Evolutionary conservation across 1,139 yeast species (phyloP), one percentile per base, ranked within the genome.

Genomic region (Kodamaea sp.): DNA sequence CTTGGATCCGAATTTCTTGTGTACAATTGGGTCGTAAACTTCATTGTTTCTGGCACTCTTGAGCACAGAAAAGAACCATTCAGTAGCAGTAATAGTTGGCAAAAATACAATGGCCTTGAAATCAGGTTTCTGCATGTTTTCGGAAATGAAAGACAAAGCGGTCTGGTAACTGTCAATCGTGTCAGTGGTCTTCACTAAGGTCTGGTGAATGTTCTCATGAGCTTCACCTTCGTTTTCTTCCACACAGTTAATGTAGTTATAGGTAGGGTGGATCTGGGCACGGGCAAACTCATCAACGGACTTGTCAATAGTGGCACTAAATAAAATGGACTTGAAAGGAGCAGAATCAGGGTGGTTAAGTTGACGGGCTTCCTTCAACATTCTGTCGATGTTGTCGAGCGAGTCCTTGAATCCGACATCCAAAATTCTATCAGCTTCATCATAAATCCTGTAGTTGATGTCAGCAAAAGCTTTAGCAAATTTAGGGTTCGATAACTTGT

Each of bases 361-460:
- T n/a, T 36, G 32, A 39, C 73, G 76, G 22, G 72, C 52, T 1
- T 52, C 52, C 35, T 67, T 71, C 42, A 83, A 63, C 23, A 58
- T 57, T 9, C 63, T 62, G 34, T 83, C 70, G 39, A 87, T 83
- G 26, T 68, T 62, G 37, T 72, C 69, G 40, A 88, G 64, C 40
- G 78, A 82, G 32, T 73, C 77, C 51, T 77, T 79, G 55, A 88
- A 88, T 10, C 94, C 94, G 43, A 78, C 80, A 55, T 83, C 92
- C 44, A 87, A 66, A 32, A 87, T 63, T 52, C 92, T 75, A 60
- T 87, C 96, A 30, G 96, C 96, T 66, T 89, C 97, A 59, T 89
- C 97, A 45, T 87, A 77, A 22, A 88, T 83, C 46, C 87, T 71
- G 48, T 80, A 77, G 40, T 74, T 71, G 34, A 90, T 65, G 35